Percentiles rank a stretch among this genome's conserved stretches.
These are phyloP conservation scores for Phaeosphaeria sp. DNA, from an alignment of 2,329 filamentous ascomycete species.

Conservation along the genomic window DNA sequence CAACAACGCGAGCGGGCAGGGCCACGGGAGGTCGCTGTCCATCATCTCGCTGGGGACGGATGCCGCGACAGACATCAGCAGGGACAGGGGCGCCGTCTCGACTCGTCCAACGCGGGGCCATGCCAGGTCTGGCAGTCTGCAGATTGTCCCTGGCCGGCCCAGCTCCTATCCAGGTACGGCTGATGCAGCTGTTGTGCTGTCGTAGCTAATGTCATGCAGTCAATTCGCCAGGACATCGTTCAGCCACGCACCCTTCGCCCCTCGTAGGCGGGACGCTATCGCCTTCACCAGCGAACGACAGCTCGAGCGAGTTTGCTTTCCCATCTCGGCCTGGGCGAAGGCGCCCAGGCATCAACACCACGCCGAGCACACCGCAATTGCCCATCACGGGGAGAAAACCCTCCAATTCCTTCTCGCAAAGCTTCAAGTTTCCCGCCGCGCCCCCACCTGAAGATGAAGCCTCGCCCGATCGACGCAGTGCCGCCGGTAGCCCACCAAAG, in stretches of 20 bases:
- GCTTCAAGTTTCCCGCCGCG: constrained; percentile 65
- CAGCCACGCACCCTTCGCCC: constrained; percentile 51
- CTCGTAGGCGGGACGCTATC: constrained; percentile 50
- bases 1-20: constrained; percentile 36
- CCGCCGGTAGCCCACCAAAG: constrained; percentile 42
- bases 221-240: constrained; percentile 38
- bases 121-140: constrained; percentile 80
- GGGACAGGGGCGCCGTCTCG: constrained; percentile 31
- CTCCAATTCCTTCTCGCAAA: constrained; percentile 52
- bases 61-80: constrained; percentile 38
- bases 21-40: constrained; percentile 56
- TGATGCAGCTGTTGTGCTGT: constrained; percentile 1
- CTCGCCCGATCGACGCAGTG: constrained; percentile 32
- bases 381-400: constrained; percentile 47
- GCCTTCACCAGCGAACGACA: constrained; percentile 39
- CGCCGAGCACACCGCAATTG: constrained; percentile 51
- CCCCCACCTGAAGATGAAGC: constrained; percentile 39
- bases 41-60: constrained; percentile 59
- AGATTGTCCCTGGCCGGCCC: constrained; percentile 65
- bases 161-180: constrained; percentile 41
- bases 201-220: constrained; percentile 32
- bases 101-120: constrained; percentile 68
- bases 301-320: constrained; percentile 35
- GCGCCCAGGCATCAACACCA: constrained; percentile 40
- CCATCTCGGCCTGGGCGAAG: constrained; percentile 37